Evolutionary conservation across 2,329 filamentous ascomycete genomes (phyloP).

Genomic region (Hymenoscyphus occultus): DNA sequence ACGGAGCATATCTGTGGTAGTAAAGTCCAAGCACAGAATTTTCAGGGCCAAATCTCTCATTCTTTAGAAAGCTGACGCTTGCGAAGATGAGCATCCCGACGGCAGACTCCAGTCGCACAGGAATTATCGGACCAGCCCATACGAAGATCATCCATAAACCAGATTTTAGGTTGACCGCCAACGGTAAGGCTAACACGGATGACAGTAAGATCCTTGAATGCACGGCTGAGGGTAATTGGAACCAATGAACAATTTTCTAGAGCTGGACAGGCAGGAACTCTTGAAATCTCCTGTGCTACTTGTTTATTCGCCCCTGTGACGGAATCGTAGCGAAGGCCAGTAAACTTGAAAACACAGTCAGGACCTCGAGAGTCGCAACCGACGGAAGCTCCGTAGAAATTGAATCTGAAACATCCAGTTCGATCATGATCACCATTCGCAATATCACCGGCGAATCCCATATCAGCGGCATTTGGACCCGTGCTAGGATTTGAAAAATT

Average conservation of each 20-base stretch:
- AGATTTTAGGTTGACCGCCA: conserved; percentile 38
- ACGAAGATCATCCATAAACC: conserved; percentile 47
- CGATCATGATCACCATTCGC: conserved; percentile 28
- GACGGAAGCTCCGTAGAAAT: conserved; percentile 37
- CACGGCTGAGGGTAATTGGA: conserved; percentile 27
- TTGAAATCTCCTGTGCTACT: conserved; percentile 28
- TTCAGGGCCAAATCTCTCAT: neutral
- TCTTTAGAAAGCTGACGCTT: conserved; percentile 6
- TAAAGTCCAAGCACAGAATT: neutral
- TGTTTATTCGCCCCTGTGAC: conserved; percentile 21
- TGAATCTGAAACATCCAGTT: conserved; percentile 39
- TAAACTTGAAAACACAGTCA: conserved; percentile 40
- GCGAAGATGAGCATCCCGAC: conserved; percentile 28
- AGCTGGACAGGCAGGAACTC: conserved; percentile 35
- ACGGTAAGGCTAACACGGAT: conserved; percentile 43
- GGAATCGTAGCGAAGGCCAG: conserved; percentile 35
- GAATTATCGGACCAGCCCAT: conserved; percentile 44
- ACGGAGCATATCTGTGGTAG: neutral
- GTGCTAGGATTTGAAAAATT: conserved; percentile 18
- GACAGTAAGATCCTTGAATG: conserved; percentile 38
- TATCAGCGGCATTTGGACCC: conserved; percentile 29
- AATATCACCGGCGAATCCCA: conserved; percentile 33
- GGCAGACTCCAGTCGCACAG: conserved; percentile 41
- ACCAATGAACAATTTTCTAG: conserved; percentile 35
- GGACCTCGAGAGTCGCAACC: conserved; percentile 40